Evolutionary conservation across 306 rosid genomes (phyloP), one percentile per base, ranked within the genome.

Genomic region (Vicia sativa): DNA sequence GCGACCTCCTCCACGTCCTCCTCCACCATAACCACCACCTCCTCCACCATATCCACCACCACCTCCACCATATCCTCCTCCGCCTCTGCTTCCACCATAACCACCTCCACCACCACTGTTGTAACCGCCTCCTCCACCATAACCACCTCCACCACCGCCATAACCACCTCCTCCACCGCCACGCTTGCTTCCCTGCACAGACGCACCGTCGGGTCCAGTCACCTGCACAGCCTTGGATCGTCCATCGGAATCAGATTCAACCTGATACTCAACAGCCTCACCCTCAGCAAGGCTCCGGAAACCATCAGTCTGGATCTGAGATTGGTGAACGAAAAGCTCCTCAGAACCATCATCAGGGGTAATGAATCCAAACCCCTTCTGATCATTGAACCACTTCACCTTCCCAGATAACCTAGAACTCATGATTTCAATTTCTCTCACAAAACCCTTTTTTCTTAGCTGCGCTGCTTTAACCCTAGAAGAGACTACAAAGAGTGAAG

Each of bases 331-430:
- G 12, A 92, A 89, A 23, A 92, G 84, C 8, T 92, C 97, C 0
- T 85, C 96, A 16, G 86, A 74, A 3, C 96, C 97, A 37, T 89
- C 82, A 37, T 76, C 71, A 0, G 97, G 97, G 73, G 96, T 87
- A 9, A 92, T 92, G 87, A 92, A 92, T 1, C 97, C 96, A 38
- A 74, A 92, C 1, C 96, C 97, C 83, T 92, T 92, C 72, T 66
- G 78, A 66, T 92, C 97, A 11, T 82, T 89, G 87, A 92, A 92
- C 97, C 97, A 92, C 73, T 92, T 92, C 68, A 92, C 97, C 28
- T 81, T 92, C 2, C 97, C 97, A 42, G 37, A 79, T 19, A 80
- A 62, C 38, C 86, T 81, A 13, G 58, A 83, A 4, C 86, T 54
- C 96, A 91, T 88, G 38, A 46, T 45, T 12, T 3, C 34, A 6